A percentile compares a stretch with the other conserved stretches of the same genome.
phyloP scores from a whole-genome alignment of 768 basidiomycete species.

The Agrocybe pediades region DNA sequence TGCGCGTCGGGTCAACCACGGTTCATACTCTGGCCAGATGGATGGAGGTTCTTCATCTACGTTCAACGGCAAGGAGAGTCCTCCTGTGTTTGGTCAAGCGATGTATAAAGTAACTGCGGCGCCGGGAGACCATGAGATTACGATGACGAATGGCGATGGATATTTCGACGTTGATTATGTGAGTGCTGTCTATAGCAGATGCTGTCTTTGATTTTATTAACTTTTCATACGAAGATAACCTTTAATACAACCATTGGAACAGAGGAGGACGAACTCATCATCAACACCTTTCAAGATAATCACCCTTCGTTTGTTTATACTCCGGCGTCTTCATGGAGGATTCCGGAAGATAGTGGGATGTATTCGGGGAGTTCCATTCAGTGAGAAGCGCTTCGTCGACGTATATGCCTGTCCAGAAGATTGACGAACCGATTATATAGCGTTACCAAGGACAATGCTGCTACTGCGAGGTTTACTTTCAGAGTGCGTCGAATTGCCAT shows the following conservation, averaged over 20 bases:
- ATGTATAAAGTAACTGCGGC: slow-evolving; percentile 8
- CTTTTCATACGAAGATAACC: too few species aligned
- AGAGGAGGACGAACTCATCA: slow-evolving; percentile 18
- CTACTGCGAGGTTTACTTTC: neutral
- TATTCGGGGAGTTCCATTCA: slow-evolving; percentile 46
- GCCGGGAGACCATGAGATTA: slow-evolving; percentile 14
- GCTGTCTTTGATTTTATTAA: too few species aligned
- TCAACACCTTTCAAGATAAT: slow-evolving; percentile 30
- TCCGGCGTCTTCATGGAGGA: slow-evolving; percentile 32
- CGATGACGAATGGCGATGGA: slow-evolving; percentile 12
- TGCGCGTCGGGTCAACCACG: slow-evolving; percentile 21
- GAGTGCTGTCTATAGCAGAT: too few species aligned
- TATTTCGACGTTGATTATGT: slow-evolving; percentile 23
- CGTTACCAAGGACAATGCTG: neutral
- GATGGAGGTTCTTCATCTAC: slow-evolving; percentile 3
- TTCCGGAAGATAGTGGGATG: slow-evolving; percentile 28
- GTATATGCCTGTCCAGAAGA: too few species aligned
- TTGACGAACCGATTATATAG: too few species aligned
- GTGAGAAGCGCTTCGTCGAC: slow-evolving; percentile 26
- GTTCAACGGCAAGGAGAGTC: slow-evolving; percentile 4
- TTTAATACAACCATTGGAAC: slow-evolving; percentile 17
- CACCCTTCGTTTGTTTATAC: slow-evolving; percentile 40
- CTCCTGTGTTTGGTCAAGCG: slow-evolving; percentile 12
- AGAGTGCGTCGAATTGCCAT: neutral
- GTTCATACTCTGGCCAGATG: slow-evolving; percentile 14